These are phyloP conservation scores for Telopea speciosissima DNA, from an alignment of 177 flowering plant species.

Conservation along the genomic window DNA sequence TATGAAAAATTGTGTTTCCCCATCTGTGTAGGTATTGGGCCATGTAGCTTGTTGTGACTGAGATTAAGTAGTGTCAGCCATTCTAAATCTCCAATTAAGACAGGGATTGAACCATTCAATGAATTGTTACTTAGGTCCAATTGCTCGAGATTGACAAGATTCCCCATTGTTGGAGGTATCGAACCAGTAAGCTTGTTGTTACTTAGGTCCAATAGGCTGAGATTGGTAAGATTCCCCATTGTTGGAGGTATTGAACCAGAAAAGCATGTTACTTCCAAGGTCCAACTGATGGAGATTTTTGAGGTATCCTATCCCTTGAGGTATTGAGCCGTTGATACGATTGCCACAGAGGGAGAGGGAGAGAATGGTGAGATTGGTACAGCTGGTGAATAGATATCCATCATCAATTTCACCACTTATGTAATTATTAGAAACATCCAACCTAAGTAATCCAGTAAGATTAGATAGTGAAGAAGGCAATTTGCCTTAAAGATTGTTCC, in stretches of 20 bases:
- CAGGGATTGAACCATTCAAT: constrained; percentile 6
- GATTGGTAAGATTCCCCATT: not conserved
- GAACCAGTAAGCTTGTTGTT: not conserved
- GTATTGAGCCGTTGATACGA: not conserved
- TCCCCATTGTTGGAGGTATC: not conserved
- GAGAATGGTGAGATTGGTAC: too few species aligned
- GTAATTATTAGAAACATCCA: too few species aligned
- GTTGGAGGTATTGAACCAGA: too few species aligned
- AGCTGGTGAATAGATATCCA: too few species aligned
- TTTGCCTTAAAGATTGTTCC: not conserved
- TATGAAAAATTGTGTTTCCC: too few species aligned
- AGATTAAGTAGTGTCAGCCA: constrained; percentile 6
- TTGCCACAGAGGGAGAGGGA: not conserved
- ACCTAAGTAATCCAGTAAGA: too few species aligned
- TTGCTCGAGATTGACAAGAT: not conserved
- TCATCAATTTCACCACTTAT: too few species aligned
- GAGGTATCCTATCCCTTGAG: not conserved
- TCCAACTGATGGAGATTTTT: not conserved
- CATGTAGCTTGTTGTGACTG: constrained; percentile 9
- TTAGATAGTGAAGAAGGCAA: too few species aligned
- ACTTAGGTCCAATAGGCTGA: not conserved
- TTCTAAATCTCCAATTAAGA: constrained; percentile 1
- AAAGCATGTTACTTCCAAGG: not conserved
- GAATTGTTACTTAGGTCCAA: not conserved
- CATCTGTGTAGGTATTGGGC: constrained; percentile 1